Percentiles rank a stretch among this genome's conserved stretches.
These are phyloP conservation scores for Aspergillus fijiensis DNA, from an alignment of 2,329 filamentous ascomycete species.

Conservation along the genomic window DNA sequence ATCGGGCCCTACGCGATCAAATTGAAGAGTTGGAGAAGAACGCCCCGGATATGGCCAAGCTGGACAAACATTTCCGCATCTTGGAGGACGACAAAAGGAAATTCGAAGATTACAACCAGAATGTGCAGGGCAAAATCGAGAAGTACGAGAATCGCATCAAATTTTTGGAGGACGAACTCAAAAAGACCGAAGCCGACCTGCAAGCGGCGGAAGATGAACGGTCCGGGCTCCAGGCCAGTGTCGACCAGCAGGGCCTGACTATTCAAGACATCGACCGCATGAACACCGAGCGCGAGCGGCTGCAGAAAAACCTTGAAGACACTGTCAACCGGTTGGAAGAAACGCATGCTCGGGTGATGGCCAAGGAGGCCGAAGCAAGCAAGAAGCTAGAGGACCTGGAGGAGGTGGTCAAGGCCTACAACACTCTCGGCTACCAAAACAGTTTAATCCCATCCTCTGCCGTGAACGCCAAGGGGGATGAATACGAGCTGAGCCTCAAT, in stretches of 20 bases:
- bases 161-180: slow-evolving; percentile 81
- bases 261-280: slow-evolving; percentile 99
- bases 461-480: slow-evolving; percentile 76
- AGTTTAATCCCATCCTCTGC: slow-evolving; percentile 83
- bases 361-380: slow-evolving; percentile 86
- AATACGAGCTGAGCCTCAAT: slow-evolving; percentile 83
- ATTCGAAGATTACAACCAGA: slow-evolving; percentile 90
- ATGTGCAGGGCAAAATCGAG: slow-evolving; percentile 78
- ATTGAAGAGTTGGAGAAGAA: slow-evolving; percentile 88
- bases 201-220: slow-evolving; percentile 81
- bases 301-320: slow-evolving; percentile 84
- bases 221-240: slow-evolving; percentile 73
- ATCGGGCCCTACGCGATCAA: slow-evolving; percentile 75
- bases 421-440: slow-evolving; percentile 90
- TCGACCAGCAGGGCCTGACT: slow-evolving; percentile 91
- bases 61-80: slow-evolving; percentile 88
- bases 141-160: slow-evolving; percentile 81
- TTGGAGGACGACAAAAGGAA: slow-evolving; percentile 93
- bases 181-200: slow-evolving; percentile 73
- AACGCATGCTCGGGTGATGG: slow-evolving; percentile 74
- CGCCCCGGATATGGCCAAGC: slow-evolving; percentile 75
- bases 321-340: slow-evolving; percentile 77
- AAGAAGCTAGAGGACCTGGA: slow-evolving; percentile 90
- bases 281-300: slow-evolving; percentile 88
- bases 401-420: slow-evolving; percentile 83